Evolutionary conservation across 345 rosid species (phyloP).

Genomic region (Abelmoschus esculentus): DNA sequence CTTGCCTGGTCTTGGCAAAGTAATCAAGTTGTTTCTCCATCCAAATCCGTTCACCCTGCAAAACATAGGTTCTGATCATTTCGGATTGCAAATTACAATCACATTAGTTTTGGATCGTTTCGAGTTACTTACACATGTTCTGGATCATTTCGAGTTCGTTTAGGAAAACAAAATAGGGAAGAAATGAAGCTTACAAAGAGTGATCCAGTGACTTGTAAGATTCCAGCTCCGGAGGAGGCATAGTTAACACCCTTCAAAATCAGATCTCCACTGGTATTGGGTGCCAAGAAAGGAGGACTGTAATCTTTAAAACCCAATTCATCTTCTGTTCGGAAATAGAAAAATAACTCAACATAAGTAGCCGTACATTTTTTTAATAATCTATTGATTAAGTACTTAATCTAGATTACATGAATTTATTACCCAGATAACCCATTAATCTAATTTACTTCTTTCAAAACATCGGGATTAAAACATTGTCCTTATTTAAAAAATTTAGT

Average conservation of each 20-base stretch:
- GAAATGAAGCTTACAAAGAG: neutral
- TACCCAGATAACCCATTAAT: too few species aligned
- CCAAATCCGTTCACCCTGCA: constrained; percentile 51
- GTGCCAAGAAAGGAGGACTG: constrained; percentile 12
- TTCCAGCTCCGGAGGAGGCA: constrained; percentile 12
- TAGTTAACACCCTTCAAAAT: constrained; percentile 11
- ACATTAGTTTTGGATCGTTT: too few species aligned
- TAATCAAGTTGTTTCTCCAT: constrained; percentile 39
- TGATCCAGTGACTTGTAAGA: neutral
- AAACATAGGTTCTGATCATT: neutral
- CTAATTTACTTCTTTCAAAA: too few species aligned
- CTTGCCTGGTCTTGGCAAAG: constrained; percentile 31
- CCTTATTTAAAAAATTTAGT: too few species aligned
- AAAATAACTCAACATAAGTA: neutral
- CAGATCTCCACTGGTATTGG: neutral
- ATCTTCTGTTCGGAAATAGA: neutral
- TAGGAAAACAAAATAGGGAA: too few species aligned
- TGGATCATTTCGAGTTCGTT: too few species aligned
- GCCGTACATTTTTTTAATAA: too few species aligned
- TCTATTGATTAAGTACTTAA: too few species aligned
- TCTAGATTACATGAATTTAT: too few species aligned
- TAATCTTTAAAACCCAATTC: neutral
- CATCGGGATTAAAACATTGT: too few species aligned
- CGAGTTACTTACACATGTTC: too few species aligned
- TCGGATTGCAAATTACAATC: too few species aligned